Evolutionary conservation across 2,329 filamentous ascomycete species (phyloP).

Genomic region (Aureobasidium sp.): DNA sequence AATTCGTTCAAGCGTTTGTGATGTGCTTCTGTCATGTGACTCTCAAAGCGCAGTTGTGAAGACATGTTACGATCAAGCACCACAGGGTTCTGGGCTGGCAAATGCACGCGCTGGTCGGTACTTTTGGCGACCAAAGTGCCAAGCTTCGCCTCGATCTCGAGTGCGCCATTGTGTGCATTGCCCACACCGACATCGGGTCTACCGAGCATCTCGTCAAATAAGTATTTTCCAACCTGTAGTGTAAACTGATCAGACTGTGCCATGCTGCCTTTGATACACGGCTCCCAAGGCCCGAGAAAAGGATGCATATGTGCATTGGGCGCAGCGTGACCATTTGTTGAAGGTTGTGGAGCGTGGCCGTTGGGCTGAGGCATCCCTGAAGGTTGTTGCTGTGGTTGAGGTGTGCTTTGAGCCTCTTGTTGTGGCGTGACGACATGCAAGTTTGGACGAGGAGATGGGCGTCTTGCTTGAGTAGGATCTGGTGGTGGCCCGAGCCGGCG

Average conservation of each 20-base stretch:
- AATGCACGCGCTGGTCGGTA: conserved; percentile 57
- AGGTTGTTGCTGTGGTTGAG: not conserved
- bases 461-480: not conserved
- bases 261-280: conserved; percentile 11
- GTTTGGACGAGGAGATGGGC: conserved; percentile 1
- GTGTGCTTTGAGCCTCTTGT: not conserved
- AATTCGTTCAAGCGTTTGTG: conserved; percentile 78
- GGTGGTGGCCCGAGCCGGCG: conserved; percentile 3
- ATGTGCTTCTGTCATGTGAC: conserved; percentile 79
- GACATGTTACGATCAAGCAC: conserved; percentile 51
- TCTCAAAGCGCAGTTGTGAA: conserved; percentile 56
- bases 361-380: not conserved
- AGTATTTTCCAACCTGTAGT: conserved; percentile 7
- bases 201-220: conserved; percentile 4
- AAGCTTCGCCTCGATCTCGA: conserved; percentile 93
- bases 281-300: conserved; percentile 13
- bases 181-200: conserved; percentile 45
- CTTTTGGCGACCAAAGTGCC: conserved; percentile 70
- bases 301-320: not conserved
- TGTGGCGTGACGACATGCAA: not conserved
- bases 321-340: not conserved
- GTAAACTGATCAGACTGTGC: not conserved
- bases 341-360: not conserved
- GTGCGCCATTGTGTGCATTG: conserved; percentile 55
- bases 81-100: conserved; percentile 62